Evolutionary conservation across 2,329 filamentous ascomycete species (phyloP), one percentile per base, ranked within the genome.

Genomic region (Fusarium pseudoanthophilum): DNA sequence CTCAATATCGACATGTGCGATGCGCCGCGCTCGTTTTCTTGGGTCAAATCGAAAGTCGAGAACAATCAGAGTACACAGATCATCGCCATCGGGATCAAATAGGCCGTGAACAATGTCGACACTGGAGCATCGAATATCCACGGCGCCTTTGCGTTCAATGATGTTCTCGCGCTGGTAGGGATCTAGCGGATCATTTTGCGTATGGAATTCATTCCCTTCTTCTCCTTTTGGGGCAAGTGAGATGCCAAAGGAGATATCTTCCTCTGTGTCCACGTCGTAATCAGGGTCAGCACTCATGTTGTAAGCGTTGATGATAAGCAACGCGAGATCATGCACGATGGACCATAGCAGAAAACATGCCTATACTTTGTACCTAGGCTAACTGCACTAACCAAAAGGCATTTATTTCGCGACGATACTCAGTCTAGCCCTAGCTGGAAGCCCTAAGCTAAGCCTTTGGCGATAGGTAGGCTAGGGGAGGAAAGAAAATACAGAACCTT

Each of bases 81-180:
- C 48, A 10, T 73, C 68, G 34, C 64, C 67, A 2, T 72, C 70
- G 9, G 60, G 56, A 7, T 65, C 71, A n/a, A 73, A 63, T 1
- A 60, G 56, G 11, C 63, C 63, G n/a, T 66, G 63, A 9, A 63
- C 7, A 1, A 56, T 45, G 10, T 64, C 56, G 36, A 67, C 52
- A 0, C 70, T 43, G 0, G 42, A 58, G 46, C 71, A 74, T 8
- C 58, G 58, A 36, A 74, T 65, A 1, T 74, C 62, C 1, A 74
- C 28, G 14, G 46, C 63, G 13, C 63, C 48, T 15, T 36, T 49
- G 26, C 58, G n/a, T n/a, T 63, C 46, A 6, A 66, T 71, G 24
- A 69, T 45, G 7, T 69, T 64, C 14, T 60, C 46, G 7, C 67
- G 56, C 37, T 74, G 72, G n/a, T 71, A 71, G 7, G 57, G 72